These are phyloP conservation scores for Sarocladium strictum DNA, from an alignment of 2,329 filamentous ascomycete genomes.

Conservation along the genomic window DNA sequence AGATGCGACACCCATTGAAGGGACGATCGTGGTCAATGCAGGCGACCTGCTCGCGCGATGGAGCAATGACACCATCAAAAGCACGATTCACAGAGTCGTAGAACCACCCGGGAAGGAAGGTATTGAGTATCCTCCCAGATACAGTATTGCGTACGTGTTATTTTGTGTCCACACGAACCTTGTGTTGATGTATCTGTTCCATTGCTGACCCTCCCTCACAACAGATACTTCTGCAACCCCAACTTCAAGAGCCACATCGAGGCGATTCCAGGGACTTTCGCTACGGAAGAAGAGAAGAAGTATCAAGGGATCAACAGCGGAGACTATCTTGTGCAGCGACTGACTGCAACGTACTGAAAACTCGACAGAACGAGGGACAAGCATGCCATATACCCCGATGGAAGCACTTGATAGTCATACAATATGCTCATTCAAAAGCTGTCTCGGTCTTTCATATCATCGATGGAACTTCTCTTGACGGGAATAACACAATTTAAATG, in stretches of 20 bases:
- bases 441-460: not conserved
- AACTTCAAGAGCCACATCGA: slow-evolving; percentile 73
- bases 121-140: slow-evolving; percentile 65
- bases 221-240: slow-evolving; percentile 80
- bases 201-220: slow-evolving; percentile 10
- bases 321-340: slow-evolving; percentile 71
- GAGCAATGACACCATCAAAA: slow-evolving; percentile 89
- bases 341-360: slow-evolving; percentile 66
- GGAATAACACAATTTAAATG: not conserved
- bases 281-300: slow-evolving; percentile 61
- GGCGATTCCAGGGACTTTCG: slow-evolving; percentile 73
- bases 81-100: slow-evolving; percentile 83
- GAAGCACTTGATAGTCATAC: too few species aligned
- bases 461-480: too few species aligned
- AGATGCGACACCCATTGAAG: slow-evolving; percentile 74
- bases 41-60: slow-evolving; percentile 81
- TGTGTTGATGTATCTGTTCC: too few species aligned
- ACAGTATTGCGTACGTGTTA: slow-evolving; percentile 71
- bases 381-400: too few species aligned
- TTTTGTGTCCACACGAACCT: not conserved
- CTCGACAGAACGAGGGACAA: too few species aligned
- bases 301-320: slow-evolving; percentile 73
- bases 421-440: not conserved
- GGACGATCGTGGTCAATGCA: slow-evolving; percentile 82
- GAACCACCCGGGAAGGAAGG: slow-evolving; percentile 62